Evolutionary conservation across 139 green algal genomes (phyloP).

Genomic region (Chlorella sp.): DNA sequence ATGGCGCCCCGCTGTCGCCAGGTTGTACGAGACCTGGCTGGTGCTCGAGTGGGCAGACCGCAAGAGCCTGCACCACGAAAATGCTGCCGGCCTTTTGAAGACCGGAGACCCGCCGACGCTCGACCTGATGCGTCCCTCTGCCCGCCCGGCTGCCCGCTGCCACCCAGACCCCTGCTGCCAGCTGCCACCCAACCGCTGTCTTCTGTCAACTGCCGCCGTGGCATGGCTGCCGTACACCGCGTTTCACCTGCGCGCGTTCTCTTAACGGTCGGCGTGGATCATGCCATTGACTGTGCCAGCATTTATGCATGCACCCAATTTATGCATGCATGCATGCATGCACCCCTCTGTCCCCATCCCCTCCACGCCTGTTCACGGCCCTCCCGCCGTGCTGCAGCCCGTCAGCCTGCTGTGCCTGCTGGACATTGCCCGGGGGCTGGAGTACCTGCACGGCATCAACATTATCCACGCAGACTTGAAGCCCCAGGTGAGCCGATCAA

Average conservation of each 20-base stretch:
- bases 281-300: no score
- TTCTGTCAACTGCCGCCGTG: not conserved
- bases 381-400: not conserved
- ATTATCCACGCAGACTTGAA: conserved; percentile 60
- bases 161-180: not conserved
- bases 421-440: conserved; percentile 41
- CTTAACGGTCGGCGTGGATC: no score
- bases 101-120: not conserved
- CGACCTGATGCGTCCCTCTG: conserved; percentile 1
- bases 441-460: conserved; percentile 57
- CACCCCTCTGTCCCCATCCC: not conserved
- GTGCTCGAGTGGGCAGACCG: conserved; percentile 37
- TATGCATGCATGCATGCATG: no score
- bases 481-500: no score
- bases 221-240: no score
- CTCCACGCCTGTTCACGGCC: not conserved
- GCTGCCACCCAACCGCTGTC: not conserved
- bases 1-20: no score
- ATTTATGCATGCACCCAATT: no score
- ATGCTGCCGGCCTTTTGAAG: not conserved
- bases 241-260: no score
- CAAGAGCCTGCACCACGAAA: conserved; percentile 22
- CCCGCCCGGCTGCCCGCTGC: not conserved
- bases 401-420: conserved; percentile 39
- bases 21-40: conserved; percentile 33